phyloP scores from a whole-genome alignment of 768 basidiomycete species.

The Pleurotus pulmonarius region DNA sequence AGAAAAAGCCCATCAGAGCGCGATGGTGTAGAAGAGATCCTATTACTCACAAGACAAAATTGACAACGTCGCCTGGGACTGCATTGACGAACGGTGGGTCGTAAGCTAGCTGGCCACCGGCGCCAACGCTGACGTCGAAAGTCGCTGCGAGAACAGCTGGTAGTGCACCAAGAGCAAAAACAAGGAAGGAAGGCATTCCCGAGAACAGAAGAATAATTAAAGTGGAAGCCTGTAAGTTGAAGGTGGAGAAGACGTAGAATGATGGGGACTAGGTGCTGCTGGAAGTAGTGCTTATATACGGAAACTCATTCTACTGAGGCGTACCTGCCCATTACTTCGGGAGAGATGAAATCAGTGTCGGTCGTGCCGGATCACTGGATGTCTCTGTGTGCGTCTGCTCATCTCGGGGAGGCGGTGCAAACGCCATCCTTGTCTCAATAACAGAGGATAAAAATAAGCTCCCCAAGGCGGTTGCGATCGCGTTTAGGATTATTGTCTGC shows the following conservation, averaged over 20 bases:
- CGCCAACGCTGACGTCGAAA: conserved; percentile 32
- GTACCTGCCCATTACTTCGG: not conserved
- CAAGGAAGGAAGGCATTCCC: conserved; percentile 10
- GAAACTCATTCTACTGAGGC: not conserved
- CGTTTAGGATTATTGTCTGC: not conserved
- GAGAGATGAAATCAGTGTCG: not conserved
- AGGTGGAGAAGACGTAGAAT: not conserved
- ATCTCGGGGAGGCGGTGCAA: not conserved
- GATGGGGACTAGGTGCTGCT: not conserved
- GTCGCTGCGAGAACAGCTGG: conserved; percentile 24
- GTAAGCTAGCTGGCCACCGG: conserved; percentile 25
- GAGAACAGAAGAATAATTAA: not conserved
- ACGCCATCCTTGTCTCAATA: not conserved
- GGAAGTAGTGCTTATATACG: not conserved
- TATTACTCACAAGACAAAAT: conserved; percentile 44
- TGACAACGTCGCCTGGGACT: conserved; percentile 38
- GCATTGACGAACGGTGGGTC: conserved; percentile 36
- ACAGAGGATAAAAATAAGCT: not conserved
- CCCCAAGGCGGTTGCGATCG: too few relatives aligned
- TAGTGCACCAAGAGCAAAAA: conserved; percentile 19
- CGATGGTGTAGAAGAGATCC: conserved; percentile 13
- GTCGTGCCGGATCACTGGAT: not conserved
- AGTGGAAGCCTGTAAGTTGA: not conserved
- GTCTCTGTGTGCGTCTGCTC: not conserved
- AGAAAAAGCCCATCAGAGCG: not conserved